Evolutionary conservation across 2,329 filamentous ascomycete species (phyloP).

Genomic region (Ambrosiella cleistominuta): DNA sequence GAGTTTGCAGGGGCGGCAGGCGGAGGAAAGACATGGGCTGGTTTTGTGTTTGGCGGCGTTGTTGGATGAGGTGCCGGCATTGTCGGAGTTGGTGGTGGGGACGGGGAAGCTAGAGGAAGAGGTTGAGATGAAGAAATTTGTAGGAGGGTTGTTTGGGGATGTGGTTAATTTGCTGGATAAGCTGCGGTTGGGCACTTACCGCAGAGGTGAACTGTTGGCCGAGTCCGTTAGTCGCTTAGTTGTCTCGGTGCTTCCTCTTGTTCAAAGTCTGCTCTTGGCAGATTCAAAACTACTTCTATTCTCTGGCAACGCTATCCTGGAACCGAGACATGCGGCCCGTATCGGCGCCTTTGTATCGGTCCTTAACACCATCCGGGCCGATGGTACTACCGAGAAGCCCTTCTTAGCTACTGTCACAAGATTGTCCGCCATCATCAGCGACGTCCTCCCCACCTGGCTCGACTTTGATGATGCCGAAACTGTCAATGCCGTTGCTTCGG

Average conservation of each 20-base stretch:
- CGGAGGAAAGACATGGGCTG: slow-evolving; percentile 53
- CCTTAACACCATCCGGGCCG: slow-evolving; percentile 12
- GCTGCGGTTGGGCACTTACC: slow-evolving; percentile 26
- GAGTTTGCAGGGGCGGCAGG: slow-evolving; percentile 35
- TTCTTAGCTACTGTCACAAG: neutral
- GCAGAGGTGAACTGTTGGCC: slow-evolving; percentile 47
- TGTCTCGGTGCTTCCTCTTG: slow-evolving; percentile 30
- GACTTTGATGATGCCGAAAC: slow-evolving; percentile 32
- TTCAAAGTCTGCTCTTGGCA: slow-evolving; percentile 4
- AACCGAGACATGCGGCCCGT: slow-evolving; percentile 1
- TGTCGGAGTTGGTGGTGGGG: slow-evolving; percentile 21
- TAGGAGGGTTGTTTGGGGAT: neutral
- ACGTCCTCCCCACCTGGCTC: slow-evolving; percentile 22
- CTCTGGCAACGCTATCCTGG: slow-evolving; percentile 2
- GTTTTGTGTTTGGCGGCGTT: slow-evolving; percentile 43
- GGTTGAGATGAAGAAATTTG: neutral
- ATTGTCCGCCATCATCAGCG: neutral
- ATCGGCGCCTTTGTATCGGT: slow-evolving; percentile 12
- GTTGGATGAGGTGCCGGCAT: slow-evolving; percentile 28
- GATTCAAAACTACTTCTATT: neutral
- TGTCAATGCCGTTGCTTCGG: slow-evolving; percentile 30
- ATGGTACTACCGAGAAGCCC: neutral
- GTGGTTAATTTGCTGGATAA: slow-evolving; percentile 17
- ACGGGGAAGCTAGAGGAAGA: neutral
- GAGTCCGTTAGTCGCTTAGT: slow-evolving; percentile 44